A percentile compares a stretch with the other conserved stretches of the same genome.
These are phyloP conservation scores for Epichloe scottii DNA, from an alignment of 2,329 filamentous ascomycete species.

Conservation along the genomic window DNA sequence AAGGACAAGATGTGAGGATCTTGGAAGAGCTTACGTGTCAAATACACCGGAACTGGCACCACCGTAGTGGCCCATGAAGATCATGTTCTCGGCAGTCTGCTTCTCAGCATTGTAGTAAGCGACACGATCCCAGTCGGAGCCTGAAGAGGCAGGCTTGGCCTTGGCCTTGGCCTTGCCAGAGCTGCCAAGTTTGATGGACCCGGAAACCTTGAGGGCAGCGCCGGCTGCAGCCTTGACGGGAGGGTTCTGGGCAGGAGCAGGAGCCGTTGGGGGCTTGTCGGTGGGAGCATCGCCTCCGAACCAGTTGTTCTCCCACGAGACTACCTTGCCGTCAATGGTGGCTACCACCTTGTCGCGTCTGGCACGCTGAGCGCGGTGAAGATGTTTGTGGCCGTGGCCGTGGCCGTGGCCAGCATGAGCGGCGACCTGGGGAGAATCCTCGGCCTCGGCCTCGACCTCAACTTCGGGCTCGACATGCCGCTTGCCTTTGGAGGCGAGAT, in stretches of 20 bases:
- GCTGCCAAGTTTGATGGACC: not conserved
- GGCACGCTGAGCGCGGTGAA: conserved; percentile 26
- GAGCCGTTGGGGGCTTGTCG: conserved; percentile 6
- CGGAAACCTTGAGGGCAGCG: conserved; percentile 4
- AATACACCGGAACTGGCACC: conserved; percentile 29
- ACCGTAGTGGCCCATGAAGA: conserved; percentile 37
- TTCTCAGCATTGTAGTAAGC: conserved; percentile 32
- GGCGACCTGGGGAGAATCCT: not conserved
- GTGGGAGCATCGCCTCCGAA: conserved; percentile 21
- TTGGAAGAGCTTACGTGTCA: conserved; percentile 25
- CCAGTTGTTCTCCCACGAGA: conserved; percentile 47
- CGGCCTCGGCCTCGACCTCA: not conserved
- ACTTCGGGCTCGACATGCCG: conserved; percentile 11
- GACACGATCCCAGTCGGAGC: conserved; percentile 27
- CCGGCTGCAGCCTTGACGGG: conserved; percentile 9
- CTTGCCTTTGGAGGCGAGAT: conserved; percentile 27
- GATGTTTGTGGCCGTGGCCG: conserved; percentile 34
- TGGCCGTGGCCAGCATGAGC: conserved; percentile 19
- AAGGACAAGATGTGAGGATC: not conserved
- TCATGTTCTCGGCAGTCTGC: conserved; percentile 28
- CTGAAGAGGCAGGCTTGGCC: conserved; percentile 5
- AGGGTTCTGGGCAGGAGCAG: conserved; percentile 1
- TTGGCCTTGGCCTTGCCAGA: not conserved
- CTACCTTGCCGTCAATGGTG: conserved; percentile 43
- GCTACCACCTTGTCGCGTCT: conserved; percentile 44